Evolutionary conservation across 148 eudicot genomes (phyloP), one percentile per base, ranked within the genome.

Genomic region (Amaranthus cruentus): DNA sequence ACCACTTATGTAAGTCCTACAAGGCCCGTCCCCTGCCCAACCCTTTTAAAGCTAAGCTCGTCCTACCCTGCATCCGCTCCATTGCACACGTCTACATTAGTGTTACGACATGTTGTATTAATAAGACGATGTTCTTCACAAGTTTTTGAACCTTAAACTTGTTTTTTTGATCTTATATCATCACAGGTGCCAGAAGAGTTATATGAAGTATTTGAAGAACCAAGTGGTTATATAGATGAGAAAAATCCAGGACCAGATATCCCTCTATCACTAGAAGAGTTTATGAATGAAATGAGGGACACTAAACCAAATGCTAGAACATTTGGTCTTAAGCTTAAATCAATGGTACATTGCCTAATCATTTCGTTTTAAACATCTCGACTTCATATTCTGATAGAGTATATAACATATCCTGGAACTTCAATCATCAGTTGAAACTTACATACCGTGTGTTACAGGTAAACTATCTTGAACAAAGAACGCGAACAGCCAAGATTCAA

Each of bases 401-500:
- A 28, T 28, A 28, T 28, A 28, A 28, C 38, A 28, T 28, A 28
- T 9, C 42, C 4, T 21, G 67, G 57, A 50, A 10, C 38, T 28
- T 28, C 38, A 28, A 28, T 28, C 11, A 51, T 51, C 0, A 50
- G 55, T 8, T 8, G 15, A 21, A 28, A 2, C 63, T 4, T 47
- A 15, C 55, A 18, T 59, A 57, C 12, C 49, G 48, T 62, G 48
- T 62, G 54, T 83, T 53, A 38, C 78, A 90, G 98, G 83, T 93
- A 38, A 84, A 75, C 59, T 83, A 83, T 60, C 81, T 91, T 2
- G 98, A 95, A 76, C 85, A 91, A 79, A 90, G 91, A 57, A 88
- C 96, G n/a, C 79, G 98, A 83, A 88, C 79, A 55, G 98, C 97
- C 14, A 95, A 95, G 84, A 90, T 91, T 52, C 97, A 89, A 58